Evolutionary conservation across 805 yeast species (phyloP).

Genomic region (Wickerhamiella sergipiensis): DNA sequence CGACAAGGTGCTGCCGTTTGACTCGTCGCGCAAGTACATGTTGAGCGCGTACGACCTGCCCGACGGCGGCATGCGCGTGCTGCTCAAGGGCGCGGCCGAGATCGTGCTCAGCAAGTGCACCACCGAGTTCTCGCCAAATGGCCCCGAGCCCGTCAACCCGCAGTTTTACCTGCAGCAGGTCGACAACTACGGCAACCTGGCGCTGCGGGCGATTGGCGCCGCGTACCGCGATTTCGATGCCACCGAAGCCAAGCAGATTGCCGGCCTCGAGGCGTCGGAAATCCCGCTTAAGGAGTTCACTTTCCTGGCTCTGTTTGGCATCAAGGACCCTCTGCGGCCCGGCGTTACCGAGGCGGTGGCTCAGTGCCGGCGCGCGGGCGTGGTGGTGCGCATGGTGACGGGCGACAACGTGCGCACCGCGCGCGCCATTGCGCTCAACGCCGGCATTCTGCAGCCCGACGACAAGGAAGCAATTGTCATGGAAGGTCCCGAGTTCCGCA

Average conservation of each 20-base stretch:
- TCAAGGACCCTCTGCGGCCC: constrained; percentile 83
- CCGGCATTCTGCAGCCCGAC: constrained; percentile 53
- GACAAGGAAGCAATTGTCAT: constrained; percentile 48
- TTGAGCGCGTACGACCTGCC: constrained; percentile 51
- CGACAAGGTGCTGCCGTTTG: constrained; percentile 76
- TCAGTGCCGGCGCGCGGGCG: constrained; percentile 83
- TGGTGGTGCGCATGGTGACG: constrained; percentile 92
- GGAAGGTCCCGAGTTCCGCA: constrained; percentile 89
- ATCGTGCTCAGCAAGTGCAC: constrained; percentile 54
- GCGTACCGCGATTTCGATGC: constrained; percentile 53
- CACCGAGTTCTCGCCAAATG: neutral
- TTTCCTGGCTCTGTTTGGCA: constrained; percentile 72
- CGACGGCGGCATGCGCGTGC: constrained; percentile 36
- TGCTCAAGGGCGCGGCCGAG: constrained; percentile 91
- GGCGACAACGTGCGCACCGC: constrained; percentile 94
- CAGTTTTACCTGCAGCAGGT: constrained; percentile 30
- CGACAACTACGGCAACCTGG: constrained; percentile 54
- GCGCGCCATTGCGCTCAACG: constrained; percentile 71
- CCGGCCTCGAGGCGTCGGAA: constrained; percentile 11
- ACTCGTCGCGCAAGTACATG: constrained; percentile 86
- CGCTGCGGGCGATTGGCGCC: constrained; percentile 78
- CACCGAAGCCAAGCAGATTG: constrained; percentile 7
- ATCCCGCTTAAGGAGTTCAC: constrained; percentile 25
- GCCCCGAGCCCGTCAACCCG: constrained; percentile 18
- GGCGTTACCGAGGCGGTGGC: constrained; percentile 85